Evolutionary conservation across 768 basidiomycete genomes (phyloP), one percentile per base, ranked within the genome.

Genomic region (Tubosaeta brunneosetosa): DNA sequence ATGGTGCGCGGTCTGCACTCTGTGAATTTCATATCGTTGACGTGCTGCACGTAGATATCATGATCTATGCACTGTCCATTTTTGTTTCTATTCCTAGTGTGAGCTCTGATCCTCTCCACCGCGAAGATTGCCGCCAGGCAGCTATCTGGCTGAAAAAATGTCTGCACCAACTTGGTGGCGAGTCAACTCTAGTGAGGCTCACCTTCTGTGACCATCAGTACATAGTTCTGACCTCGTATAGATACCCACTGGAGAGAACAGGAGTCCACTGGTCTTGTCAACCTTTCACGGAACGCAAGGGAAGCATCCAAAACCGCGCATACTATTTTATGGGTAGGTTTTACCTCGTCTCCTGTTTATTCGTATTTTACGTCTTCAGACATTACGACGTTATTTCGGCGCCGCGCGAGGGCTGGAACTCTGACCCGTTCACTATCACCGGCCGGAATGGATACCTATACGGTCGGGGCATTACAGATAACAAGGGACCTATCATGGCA

Each of bases 301-400:
- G 3, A 76, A 79, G 57, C 67, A 72, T 26, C 71, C 73, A 3
- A 85, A 85, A 54, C 88, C 82, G 7, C 79, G 94, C 6, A 77
- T 98, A 3, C 73, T 97, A 12, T 94, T 95, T 69, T 99, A 98
- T 59, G 95, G 94, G 85, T 89, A 61, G 25, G 77, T 59, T 22
- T 11, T 17, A 14, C 5, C 3, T 12, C 8, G 2, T 50, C 27
- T 26, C 26, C 12, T 43, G 22, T 8, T 22, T 36, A 7, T 36
- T 13, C 17, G n/a, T 16, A 47, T 33, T 52, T 1, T 41, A 25
- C 17, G 19, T 34, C 45, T 32, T 3, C 44, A 91, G 91, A 2
- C 97, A 99, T 67, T 99, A 98, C 72, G 97, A 99, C 61, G 91
- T 98, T n/a, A 91, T 98, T 44, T 75, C 86, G 0, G 93, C 94